Evolutionary conservation across 805 yeast species (phyloP).

Genomic region (Cyberlindnera subsufficiens): DNA sequence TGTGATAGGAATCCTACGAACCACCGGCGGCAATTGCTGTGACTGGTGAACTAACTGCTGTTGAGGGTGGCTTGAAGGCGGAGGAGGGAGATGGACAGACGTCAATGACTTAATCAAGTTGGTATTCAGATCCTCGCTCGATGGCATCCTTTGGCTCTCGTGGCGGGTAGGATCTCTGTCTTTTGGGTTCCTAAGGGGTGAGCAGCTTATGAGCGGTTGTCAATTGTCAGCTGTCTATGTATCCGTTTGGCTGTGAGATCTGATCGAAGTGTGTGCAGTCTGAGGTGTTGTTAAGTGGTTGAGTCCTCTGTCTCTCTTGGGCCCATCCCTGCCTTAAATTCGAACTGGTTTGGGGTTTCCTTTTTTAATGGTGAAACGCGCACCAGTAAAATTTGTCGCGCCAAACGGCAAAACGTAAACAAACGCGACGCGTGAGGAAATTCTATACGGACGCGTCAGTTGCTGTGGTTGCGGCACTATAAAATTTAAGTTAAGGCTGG

Average conservation of each 20-base stretch:
- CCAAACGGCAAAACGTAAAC: not conserved
- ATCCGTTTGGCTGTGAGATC: not conserved
- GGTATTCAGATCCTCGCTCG: constrained; percentile 24
- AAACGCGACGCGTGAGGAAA: not conserved
- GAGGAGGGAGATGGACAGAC: constrained; percentile 37
- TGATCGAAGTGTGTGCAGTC: not conserved
- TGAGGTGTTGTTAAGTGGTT: not conserved
- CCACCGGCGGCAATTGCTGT: too few relatives aligned
- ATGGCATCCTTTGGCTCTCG: constrained; percentile 12
- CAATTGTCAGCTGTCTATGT: not conserved
- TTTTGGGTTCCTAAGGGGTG: not conserved
- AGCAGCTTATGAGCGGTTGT: not conserved
- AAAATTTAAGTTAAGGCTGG: too few relatives aligned
- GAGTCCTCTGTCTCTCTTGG: not conserved
- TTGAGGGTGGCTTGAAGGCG: constrained; percentile 23
- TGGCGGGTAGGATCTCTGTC: not conserved
- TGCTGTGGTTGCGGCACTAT: not conserved
- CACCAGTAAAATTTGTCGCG: too few relatives aligned
- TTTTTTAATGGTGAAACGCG: not conserved
- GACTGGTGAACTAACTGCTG: not conserved
- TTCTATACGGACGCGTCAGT: not conserved
- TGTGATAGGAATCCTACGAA: not conserved
- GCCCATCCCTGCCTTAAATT: not conserved
- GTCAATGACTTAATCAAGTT: constrained; percentile 31
- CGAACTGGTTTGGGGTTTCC: not conserved